These are phyloP conservation scores for Candida odintsovae DNA, from an alignment of 805 yeast genomes.

Conservation along the genomic window DNA sequence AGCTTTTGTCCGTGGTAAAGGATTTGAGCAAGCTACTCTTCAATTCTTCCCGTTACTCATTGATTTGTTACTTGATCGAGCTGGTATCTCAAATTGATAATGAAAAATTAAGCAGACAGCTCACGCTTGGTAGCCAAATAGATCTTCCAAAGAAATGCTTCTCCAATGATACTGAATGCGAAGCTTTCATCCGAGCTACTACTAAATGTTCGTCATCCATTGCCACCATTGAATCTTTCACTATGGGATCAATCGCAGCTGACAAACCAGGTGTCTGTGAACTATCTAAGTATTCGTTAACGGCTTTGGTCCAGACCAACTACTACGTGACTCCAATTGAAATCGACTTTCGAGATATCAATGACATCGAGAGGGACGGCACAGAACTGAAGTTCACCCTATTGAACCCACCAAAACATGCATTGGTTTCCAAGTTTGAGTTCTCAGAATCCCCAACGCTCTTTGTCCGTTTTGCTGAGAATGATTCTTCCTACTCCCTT, in stretches of 20 bases:
- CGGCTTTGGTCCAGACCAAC: constrained; percentile 13
- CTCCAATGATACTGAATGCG: constrained; percentile 18
- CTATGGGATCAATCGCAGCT: constrained; percentile 2
- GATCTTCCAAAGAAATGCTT: constrained; percentile 5
- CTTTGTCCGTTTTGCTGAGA: background rate
- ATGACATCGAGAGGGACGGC: background rate
- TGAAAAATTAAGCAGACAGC: background rate
- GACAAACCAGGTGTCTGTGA: constrained; percentile 14
- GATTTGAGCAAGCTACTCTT: constrained; percentile 2
- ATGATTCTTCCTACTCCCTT: background rate
- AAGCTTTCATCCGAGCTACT: constrained; percentile 8
- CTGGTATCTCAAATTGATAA: constrained; percentile 17
- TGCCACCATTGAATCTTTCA: constrained; percentile 5
- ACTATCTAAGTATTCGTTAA: constrained; percentile 4
- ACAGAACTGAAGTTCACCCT: constrained; percentile 4
- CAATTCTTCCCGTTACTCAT: constrained; percentile 10
- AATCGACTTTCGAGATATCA: constrained; percentile 8
- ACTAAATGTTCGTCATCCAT: constrained; percentile 4
- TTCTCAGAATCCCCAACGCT: background rate
- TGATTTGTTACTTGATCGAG: constrained; percentile 17
- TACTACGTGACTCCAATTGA: constrained; percentile 19
- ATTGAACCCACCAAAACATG: constrained; percentile 6
- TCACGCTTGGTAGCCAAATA: background rate
- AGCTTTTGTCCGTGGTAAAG: background rate
- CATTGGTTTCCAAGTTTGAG: constrained; percentile 6